Evolutionary conservation across 139 green algal genomes (phyloP).

Genomic region (Volvox reticuliferus): DNA sequence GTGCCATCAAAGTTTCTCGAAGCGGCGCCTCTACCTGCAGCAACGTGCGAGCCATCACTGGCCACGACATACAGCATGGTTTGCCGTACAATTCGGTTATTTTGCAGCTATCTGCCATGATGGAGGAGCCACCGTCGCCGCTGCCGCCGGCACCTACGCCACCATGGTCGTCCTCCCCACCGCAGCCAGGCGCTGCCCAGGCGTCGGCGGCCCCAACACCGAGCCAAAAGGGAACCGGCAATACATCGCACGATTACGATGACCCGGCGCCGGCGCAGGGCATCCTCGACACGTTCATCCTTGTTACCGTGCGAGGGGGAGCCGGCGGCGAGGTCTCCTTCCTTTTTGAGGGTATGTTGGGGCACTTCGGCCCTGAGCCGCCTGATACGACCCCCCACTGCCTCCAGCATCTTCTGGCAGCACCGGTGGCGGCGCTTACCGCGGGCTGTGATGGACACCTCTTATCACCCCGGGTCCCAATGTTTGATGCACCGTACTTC

Average conservation of each 20-base stretch:
- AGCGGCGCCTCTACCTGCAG: conserved; percentile 27
- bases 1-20: conserved; percentile 26
- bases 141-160: neutral
- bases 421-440: neutral
- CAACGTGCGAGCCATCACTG: conserved; percentile 42
- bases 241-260: neutral
- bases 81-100: conserved; percentile 54
- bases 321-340: conserved; percentile 13
- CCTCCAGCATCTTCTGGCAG: conserved; percentile 7
- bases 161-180: neutral
- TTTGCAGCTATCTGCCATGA: conserved; percentile 54
- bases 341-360: conserved; percentile 19
- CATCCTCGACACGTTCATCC: neutral
- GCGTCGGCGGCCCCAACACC: neutral
- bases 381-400: neutral
- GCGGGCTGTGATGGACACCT: conserved; percentile 38
- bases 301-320: conserved; percentile 23
- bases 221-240: neutral
- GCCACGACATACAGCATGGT: conserved; percentile 50
- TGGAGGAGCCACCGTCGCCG: neutral
- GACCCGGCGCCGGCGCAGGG: neutral
- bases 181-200: neutral
- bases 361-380: conserved; percentile 9
- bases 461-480: neutral
- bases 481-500: neutral